phyloP scores from a whole-genome alignment of 306 rosid species.

The Arachis stenosperma region DNA sequence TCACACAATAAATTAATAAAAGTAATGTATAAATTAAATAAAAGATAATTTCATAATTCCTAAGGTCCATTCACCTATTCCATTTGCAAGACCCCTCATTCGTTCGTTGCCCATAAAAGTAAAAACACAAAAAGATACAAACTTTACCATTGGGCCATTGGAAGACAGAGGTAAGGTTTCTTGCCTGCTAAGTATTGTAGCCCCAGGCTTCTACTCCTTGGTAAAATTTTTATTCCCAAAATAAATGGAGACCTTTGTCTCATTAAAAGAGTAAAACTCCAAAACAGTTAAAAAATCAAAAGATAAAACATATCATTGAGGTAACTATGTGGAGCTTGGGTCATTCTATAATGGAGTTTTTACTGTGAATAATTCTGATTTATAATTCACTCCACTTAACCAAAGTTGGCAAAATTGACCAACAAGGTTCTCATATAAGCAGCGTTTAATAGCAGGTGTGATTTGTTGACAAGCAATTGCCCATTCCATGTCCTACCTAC shows the following conservation, averaged over 20 bases:
- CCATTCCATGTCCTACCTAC: slow-evolving; percentile 1
- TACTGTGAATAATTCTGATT: background rate
- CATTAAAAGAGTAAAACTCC: slow-evolving; percentile 10
- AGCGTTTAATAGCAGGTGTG: background rate
- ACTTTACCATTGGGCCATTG: background rate
- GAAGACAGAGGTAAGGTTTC: slow-evolving; percentile 4
- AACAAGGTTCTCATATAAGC: background rate
- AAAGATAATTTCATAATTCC: background rate
- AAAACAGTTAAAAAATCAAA: background rate
- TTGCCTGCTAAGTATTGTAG: background rate
- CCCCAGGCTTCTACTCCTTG: slow-evolving; percentile 12
- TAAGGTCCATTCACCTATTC: background rate
- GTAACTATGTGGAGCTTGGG: background rate
- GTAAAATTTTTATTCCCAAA: slow-evolving; percentile 2
- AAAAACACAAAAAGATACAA: slow-evolving; percentile 19
- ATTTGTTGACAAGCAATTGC: background rate
- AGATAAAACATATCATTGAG: background rate
- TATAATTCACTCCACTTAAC: background rate
- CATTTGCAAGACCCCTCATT: background rate
- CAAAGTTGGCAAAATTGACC: background rate
- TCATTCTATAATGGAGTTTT: background rate
- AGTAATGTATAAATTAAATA: background rate
- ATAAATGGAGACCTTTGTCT: slow-evolving; percentile 19
- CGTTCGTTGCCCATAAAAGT: slow-evolving; percentile 5
- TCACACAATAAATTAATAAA: background rate